A percentile compares a stretch with the other conserved stretches of the same genome.
These are phyloP conservation scores for Aureobasidium vineae DNA, from an alignment of 2,329 filamentous ascomycete genomes.

Conservation along the genomic window DNA sequence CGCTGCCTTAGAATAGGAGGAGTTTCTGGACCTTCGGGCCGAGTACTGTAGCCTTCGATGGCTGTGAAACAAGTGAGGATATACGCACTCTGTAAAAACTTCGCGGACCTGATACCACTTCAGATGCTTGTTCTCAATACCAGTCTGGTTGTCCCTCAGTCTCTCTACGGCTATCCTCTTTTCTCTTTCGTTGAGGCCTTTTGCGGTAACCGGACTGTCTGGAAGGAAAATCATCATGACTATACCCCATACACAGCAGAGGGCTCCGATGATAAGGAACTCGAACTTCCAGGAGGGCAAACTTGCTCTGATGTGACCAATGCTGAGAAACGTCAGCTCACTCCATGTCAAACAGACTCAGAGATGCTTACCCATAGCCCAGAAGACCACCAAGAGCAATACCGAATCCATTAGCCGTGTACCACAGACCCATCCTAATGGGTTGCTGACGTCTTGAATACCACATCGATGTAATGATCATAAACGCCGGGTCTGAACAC, in stretches of 20 bases:
- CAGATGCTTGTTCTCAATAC: conserved; percentile 56
- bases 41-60: too few relatives aligned
- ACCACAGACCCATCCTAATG: conserved; percentile 49
- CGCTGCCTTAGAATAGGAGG: too few relatives aligned
- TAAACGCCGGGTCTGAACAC: conserved; percentile 57
- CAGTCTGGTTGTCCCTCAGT: conserved; percentile 56
- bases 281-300: conserved; percentile 64
- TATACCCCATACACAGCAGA: conserved; percentile 58
- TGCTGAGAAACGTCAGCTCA: conserved; percentile 39
- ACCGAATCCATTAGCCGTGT: conserved; percentile 56
- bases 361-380: conserved; percentile 43
- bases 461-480: conserved; percentile 66
- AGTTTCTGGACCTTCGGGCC: too few relatives aligned
- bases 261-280: conserved; percentile 57
- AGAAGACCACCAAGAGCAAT: conserved; percentile 57
- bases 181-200: conserved; percentile 51
- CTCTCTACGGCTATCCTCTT: conserved; percentile 54
- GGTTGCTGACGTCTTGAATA: conserved; percentile 60
- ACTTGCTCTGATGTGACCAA: conserved; percentile 56
- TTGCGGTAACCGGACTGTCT: conserved; percentile 56
- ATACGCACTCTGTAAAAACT: conserved; percentile 48
- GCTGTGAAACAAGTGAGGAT: neutral
- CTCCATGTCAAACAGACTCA: neutral
- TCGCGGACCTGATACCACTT: conserved; percentile 56
- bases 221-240: conserved; percentile 58